phyloP scores from a whole-genome alignment of 495 filamentous ascomycete genomes.

The Xylaria scruposa region DNA sequence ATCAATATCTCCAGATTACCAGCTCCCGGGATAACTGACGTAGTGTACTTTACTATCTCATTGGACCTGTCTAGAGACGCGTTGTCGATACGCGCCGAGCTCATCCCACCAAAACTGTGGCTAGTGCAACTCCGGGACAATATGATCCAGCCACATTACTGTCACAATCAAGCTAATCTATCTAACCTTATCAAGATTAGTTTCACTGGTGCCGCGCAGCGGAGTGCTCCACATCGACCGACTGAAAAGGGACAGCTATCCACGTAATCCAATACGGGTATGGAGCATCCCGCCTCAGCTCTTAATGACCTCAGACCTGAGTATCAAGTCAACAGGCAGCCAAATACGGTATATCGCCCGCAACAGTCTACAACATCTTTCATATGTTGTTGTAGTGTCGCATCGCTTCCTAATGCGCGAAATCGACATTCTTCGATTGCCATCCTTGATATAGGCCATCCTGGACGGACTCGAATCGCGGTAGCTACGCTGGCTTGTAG shows the following conservation, averaged over 20 bases:
- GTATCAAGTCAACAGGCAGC: slow-evolving; percentile 9
- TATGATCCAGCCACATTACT: not conserved
- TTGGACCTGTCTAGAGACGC: slow-evolving; percentile 1
- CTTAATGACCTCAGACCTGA: slow-evolving; percentile 21
- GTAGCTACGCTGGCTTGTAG: not conserved
- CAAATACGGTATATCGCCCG: slow-evolving; percentile 9
- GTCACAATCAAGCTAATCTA: not conserved
- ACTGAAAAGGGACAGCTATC: not conserved
- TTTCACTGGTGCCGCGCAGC: not conserved
- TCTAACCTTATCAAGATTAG: not conserved
- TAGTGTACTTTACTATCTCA: slow-evolving; percentile 3
- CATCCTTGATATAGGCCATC: not conserved
- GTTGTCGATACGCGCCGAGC: slow-evolving; percentile 22
- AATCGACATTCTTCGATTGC: not conserved
- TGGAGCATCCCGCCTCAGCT: slow-evolving; percentile 9
- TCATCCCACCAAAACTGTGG: slow-evolving; percentile 19
- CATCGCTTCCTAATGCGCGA: slow-evolving; percentile 4
- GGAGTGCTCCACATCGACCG: not conserved
- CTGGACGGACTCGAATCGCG: slow-evolving; percentile 9
- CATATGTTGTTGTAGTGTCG: slow-evolving; percentile 12
- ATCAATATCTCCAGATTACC: not conserved
- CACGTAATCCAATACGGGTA: slow-evolving; percentile 5
- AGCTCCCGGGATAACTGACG: not conserved
- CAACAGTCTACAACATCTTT: not conserved
- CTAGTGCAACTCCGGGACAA: not conserved